Evolutionary conservation across 352 stramenopile genomes (phyloP), one percentile per base, ranked within the genome.

Genomic region (Pythium insidiosum): DNA sequence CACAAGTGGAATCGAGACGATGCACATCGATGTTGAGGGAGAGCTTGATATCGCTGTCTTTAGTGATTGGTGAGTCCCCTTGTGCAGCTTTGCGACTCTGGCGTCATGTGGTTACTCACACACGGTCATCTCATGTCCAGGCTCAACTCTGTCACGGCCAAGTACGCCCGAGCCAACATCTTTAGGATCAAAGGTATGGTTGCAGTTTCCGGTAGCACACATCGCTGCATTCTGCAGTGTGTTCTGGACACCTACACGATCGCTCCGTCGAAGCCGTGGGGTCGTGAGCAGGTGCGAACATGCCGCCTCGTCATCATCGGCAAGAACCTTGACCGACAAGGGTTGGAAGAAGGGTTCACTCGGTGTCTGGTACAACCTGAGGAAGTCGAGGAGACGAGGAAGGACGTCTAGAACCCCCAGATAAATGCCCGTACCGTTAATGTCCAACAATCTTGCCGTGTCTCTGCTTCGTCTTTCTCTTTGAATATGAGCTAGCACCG

Each of bases 161-260:
- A 50, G 22, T 83, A 88, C 39, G 63, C 70, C 2, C 79, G 79
- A 22, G 56, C 61, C 12, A 59, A 81, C 33, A 64, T 88, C 7
- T 39, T 88, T 51, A 69, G 75, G 12, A 66, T 85, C 33, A 88
- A 88, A 48, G 72, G 75, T 23, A 59, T 86, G 20, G 43, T 88
- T 1, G 62, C 73, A 0, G 49, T 85, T 21, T 41, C 60, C 19
- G 59, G 60, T n/a, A 68, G 77, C 25, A 48, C 61, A 19, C 61
- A 50, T 4, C 61, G 64, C 6, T 88, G 76, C 35, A 59, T 88
- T 22, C 58, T 88, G 0, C 76, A 88, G 39, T 71, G 76, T 30
- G 73, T 86, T 12, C 42, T 86, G 19, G 76, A 88, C 46, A 88
- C 73, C 35, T 88, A 84, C 44, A 88, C 73, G 33, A 81, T 86